Evolutionary conservation across 768 basidiomycete genomes (phyloP).

Genomic region (Paxillus involutus): DNA sequence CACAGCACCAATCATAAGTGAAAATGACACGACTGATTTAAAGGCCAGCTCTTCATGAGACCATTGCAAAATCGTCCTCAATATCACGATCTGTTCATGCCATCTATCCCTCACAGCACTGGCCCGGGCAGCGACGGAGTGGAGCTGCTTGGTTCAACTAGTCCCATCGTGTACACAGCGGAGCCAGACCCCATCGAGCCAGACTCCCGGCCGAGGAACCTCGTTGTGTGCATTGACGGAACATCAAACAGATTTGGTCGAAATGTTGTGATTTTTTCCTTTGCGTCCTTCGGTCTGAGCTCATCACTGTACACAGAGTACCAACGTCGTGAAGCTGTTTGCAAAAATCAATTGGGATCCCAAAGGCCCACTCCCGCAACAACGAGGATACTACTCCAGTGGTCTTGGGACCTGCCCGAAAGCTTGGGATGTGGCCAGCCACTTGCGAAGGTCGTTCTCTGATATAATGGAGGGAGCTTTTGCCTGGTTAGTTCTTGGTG

Average conservation of each 20-base stretch:
- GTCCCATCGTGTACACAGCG: too few relatives aligned
- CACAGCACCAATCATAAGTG: too few relatives aligned
- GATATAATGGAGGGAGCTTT: too few relatives aligned
- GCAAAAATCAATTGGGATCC: slow-evolving; percentile 24
- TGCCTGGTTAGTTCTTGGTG: too few relatives aligned
- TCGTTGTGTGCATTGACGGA: slow-evolving; percentile 25
- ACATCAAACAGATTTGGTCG: slow-evolving; percentile 24
- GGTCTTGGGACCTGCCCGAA: slow-evolving; percentile 38
- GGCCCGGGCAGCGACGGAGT: too few relatives aligned
- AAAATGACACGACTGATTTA: too few relatives aligned
- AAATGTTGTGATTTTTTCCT: slow-evolving; percentile 11
- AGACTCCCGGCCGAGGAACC: slow-evolving; percentile 12
- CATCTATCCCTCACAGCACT: too few relatives aligned
- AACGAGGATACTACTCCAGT: slow-evolving; percentile 37
- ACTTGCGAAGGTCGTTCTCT: neutral
- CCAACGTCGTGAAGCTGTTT: slow-evolving; percentile 39
- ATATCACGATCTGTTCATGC: too few relatives aligned
- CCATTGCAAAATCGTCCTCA: too few relatives aligned
- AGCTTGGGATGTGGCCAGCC: slow-evolving; percentile 23
- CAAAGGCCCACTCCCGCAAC: slow-evolving; percentile 7
- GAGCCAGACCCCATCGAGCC: neutral
- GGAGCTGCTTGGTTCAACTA: too few relatives aligned
- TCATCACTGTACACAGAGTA: slow-evolving; percentile 29
- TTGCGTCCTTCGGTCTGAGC: neutral
- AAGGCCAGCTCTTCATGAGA: too few relatives aligned